A percentile compares a stretch with the other conserved stretches of the same genome.
phyloP scores from a whole-genome alignment of 179 eudicot species.

The Silene coronaria region DNA sequence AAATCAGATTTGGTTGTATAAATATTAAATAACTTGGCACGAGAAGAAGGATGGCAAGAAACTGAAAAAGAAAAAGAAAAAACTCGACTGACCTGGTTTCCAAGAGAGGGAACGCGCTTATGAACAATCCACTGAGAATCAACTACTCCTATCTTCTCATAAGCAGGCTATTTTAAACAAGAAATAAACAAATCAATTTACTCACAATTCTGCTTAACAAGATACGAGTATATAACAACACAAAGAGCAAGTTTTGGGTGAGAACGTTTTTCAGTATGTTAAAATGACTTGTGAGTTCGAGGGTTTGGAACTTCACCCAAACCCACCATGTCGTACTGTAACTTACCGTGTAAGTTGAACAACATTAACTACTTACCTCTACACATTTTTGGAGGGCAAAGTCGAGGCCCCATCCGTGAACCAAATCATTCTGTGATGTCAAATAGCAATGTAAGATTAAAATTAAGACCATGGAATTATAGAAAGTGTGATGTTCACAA shows the following conservation, averaged over 20 bases:
- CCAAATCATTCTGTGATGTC: slow-evolving; percentile 49
- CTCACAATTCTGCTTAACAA: background rate
- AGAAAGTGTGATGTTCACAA: background rate
- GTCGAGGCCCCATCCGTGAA: slow-evolving; percentile 71
- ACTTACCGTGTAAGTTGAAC: no score
- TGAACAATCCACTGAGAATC: slow-evolving; percentile 60
- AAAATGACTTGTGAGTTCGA: no score
- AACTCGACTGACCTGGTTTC: slow-evolving; percentile 39
- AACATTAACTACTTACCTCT: slow-evolving; percentile 37
- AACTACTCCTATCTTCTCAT: slow-evolving; percentile 54
- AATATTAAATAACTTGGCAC: background rate
- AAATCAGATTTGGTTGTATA: background rate
- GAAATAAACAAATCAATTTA: background rate
- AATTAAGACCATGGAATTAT: background rate
- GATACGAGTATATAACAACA: no score
- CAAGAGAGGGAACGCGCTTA: slow-evolving; percentile 49
- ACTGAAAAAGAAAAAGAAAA: background rate
- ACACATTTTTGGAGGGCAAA: slow-evolving; percentile 50
- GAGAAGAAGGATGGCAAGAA: background rate
- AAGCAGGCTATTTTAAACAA: slow-evolving; percentile 32
- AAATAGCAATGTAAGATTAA: background rate
- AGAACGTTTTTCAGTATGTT: no score
- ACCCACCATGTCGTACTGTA: no score
- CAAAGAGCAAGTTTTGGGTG: no score
- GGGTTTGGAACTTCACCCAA: no score